Evolutionary conservation across 2,329 filamentous ascomycete genomes (phyloP), one percentile per base, ranked within the genome.

Genomic region (Talaromyces sp.): DNA sequence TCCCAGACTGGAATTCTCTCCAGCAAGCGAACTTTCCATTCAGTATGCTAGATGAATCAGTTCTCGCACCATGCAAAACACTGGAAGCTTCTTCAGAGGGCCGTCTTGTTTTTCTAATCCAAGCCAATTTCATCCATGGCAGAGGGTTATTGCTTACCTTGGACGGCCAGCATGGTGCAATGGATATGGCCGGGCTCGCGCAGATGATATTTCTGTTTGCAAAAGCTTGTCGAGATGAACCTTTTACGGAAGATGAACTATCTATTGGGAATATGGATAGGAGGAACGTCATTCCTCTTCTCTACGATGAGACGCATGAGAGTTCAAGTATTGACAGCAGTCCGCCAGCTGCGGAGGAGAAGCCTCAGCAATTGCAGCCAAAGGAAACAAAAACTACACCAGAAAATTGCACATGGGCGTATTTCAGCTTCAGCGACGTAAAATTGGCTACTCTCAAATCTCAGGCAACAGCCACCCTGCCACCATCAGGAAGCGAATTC

Each of bases 161-260:
- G 27, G 77, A 77, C 33, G 78, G 75, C 8, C 79, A 84, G 27
- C 85, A 87, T 67, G 76, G 78, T 6, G 71, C 75, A 0, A 82
- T 85, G 78, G 85, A 87, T 63, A 82, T 83, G 73, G 77, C 76
- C 0, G 85, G 83, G 1, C 79, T 83, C 67, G 81, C 74, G 2
- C 75, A 80, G 24, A 67, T 85, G 16, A 82, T 85, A 16, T 65
- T 72, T 2, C 77, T 84, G 1, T 73, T 87, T 6, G 77, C 80
- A 0, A 84, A 85, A 63, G 83, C 82, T 0, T 85, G 83, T 62
- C 72, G 70, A 0, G 70, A 74, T 1, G 80, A 83, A 35, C n/a
- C 66, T 0, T 85, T 85, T 69, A 83, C 81, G 0, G 47, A 66
- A 0, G 75, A 83, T 7, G 85, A 87, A 60, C 47, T 83, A 0